A percentile compares a stretch with the other conserved stretches of the same genome.
These are phyloP conservation scores for Kodamaea kakaduensis DNA, from an alignment of 805 yeast species.

Conservation along the genomic window DNA sequence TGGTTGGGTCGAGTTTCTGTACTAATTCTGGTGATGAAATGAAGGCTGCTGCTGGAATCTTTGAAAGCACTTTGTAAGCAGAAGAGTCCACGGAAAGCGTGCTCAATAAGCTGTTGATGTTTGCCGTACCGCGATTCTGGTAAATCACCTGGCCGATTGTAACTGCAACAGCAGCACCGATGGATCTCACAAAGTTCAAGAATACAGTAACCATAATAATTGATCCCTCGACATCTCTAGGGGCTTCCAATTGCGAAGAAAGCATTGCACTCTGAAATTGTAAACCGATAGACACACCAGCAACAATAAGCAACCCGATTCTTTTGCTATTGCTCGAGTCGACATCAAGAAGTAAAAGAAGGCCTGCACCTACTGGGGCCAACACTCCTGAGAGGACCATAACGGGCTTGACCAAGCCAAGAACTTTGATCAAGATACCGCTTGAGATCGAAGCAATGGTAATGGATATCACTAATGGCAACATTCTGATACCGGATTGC, in stretches of 20 bases:
- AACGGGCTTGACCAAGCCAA: slow-evolving; percentile 29
- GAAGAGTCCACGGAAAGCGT: slow-evolving; percentile 12
- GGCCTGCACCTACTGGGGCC: slow-evolving; percentile 33
- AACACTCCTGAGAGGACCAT: slow-evolving; percentile 27
- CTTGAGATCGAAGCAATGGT: slow-evolving; percentile 28
- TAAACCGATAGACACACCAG: slow-evolving; percentile 34
- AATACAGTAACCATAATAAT: slow-evolving; percentile 33
- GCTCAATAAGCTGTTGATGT: slow-evolving; percentile 16
- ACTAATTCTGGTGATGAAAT: slow-evolving; percentile 27
- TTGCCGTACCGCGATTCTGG: slow-evolving; percentile 16
- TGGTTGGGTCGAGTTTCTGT: slow-evolving; percentile 20
- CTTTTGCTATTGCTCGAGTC: slow-evolving; percentile 19
- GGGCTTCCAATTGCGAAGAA: slow-evolving; percentile 36
- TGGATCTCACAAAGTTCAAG: slow-evolving; percentile 28
- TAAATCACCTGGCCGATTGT: slow-evolving; percentile 31
- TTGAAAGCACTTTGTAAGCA: slow-evolving; percentile 13
- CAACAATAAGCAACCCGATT: slow-evolving; percentile 32
- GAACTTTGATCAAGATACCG: slow-evolving; percentile 28
- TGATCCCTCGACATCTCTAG: slow-evolving; percentile 32
- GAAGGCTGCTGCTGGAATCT: slow-evolving; percentile 14
- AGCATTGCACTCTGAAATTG: slow-evolving; percentile 35
- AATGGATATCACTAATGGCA: slow-evolving; percentile 34
- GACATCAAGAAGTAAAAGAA: slow-evolving; percentile 26
- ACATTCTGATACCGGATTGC: slow-evolving; percentile 34
- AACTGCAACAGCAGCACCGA: slow-evolving; percentile 32